Evolutionary conservation across 192 early-diverging fungal genomes (phyloP), one percentile per base, ranked within the genome.

Genomic region (Mortierella antarctica): DNA sequence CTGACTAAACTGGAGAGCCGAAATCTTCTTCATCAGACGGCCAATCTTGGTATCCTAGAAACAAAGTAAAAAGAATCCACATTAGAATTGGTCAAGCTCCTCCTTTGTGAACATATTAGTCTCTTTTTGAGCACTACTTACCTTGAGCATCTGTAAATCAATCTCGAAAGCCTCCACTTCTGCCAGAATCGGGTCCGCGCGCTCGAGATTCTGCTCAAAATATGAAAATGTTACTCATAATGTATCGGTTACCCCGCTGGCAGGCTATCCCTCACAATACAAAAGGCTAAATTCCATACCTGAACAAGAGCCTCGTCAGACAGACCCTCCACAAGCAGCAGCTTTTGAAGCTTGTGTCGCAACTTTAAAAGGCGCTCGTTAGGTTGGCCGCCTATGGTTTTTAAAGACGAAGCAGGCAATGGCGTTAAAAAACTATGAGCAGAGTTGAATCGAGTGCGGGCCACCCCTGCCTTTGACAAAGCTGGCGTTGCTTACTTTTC

Each of bases 91-190:
- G 21, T 15, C 57, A 31, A 40, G 15, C 21, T 15, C 17, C 3
- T 17, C 15, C 13, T 12, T n/a, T 2, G 51, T 55, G 23, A 65
- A 42, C 18, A 17, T 31, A 41, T 15, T 55, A 7, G 40, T n/a
- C 5, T 14, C 49, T 39, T 0, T 7, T 44, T 47, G 9, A 5
- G 7, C n/a, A n/a, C 9, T 15, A 67, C 65, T 40, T 40, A 85
- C 83, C 78, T 85, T 85, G 50, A 85, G 53, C 62, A 85, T 69
- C 21, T 74, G 77, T 20, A 85, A 59, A 40, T 74, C 75, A 51
- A 85, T 85, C 14, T 63, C 58, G 54, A 85, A 85, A 11, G 74
- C 68, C 70, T 85, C 83, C n/a, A 85, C 79, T 58, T 85, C 83
- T 13, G 69, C 51, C 18, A 85, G 74, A 47, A 85, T 73, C 39